Percentiles rank a stretch among this genome's conserved stretches.
phyloP scores from a whole-genome alignment of 805 yeast genomes.

The Dipodascopsis uninucleata region DNA sequence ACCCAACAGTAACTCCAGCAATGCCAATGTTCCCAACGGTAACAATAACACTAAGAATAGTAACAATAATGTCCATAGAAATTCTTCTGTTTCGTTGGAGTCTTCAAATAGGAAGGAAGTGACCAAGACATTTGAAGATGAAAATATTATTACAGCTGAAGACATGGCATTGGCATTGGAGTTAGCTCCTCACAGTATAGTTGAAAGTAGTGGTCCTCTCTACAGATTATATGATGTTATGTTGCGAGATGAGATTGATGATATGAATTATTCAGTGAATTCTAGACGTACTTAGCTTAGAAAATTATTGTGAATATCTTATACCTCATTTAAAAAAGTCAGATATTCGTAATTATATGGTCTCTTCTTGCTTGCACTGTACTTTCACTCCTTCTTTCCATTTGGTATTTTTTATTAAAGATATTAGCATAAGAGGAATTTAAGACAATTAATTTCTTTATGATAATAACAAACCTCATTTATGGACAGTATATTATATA shows the following conservation, averaged over 20 bases:
- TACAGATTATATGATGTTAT: constrained; percentile 35
- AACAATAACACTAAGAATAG: background rate
- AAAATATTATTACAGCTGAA: constrained; percentile 34
- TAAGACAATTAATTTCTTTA: too few relatives aligned
- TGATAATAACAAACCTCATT: too few relatives aligned
- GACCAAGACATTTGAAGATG: constrained; percentile 37
- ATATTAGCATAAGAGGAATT: too few relatives aligned
- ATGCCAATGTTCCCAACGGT: background rate
- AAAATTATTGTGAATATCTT: too few relatives aligned
- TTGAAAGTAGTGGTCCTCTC: constrained; percentile 38
- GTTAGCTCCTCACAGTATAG: constrained; percentile 36
- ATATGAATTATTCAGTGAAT: too few relatives aligned
- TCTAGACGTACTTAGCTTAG: too few relatives aligned
- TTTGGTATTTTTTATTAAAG: too few relatives aligned
- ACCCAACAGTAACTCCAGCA: background rate
- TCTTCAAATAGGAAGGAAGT: constrained; percentile 38
- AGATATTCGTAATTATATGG: too few relatives aligned
- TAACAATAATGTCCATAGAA: background rate
- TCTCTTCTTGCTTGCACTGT: too few relatives aligned
- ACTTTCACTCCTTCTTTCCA: too few relatives aligned
- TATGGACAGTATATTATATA: too few relatives aligned
- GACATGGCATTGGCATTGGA: constrained; percentile 37
- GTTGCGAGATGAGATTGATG: constrained; percentile 38
- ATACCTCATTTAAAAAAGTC: too few relatives aligned
- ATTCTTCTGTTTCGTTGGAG: background rate